Evolutionary conservation across 108 stramenopile species (phyloP).

Genomic region (Pseudonitzschia pungens): DNA sequence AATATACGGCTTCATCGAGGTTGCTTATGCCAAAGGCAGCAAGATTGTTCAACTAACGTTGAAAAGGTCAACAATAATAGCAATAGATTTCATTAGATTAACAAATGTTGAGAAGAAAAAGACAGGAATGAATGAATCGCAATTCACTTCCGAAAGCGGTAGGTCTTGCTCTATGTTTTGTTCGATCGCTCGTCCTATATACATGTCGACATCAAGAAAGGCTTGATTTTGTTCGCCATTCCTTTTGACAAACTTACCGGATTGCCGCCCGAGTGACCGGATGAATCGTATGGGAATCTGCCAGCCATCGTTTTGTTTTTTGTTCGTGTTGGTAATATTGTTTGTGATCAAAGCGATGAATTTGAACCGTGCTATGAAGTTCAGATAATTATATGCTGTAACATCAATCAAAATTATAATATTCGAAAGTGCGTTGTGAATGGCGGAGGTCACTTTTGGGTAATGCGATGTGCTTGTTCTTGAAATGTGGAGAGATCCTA

Average conservation of each 20-base stretch:
- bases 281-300: constrained; percentile 42
- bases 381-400: not conserved
- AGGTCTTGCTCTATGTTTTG: not conserved
- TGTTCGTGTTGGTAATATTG: not conserved
- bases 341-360: not conserved
- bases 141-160: not conserved
- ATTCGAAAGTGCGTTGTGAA: not conserved
- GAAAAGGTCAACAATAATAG: not conserved
- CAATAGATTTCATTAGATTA: not conserved
- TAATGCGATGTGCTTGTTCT: not conserved
- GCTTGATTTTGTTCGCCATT: not conserved
- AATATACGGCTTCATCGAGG: constrained; percentile 29
- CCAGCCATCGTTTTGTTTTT: constrained; percentile 34
- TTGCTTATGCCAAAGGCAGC: constrained; percentile 47
- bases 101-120: not conserved
- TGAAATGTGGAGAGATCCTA: not conserved
- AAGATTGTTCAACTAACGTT: constrained; percentile 12
- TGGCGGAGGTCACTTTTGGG: not conserved
- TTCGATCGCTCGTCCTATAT: not conserved
- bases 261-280: constrained; percentile 22
- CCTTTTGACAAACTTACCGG: constrained; percentile 18
- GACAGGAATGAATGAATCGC: not conserved
- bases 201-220: not conserved
- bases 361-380: not conserved
- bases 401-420: not conserved